Conservation (phyloP, 208 protist genomes). For the Crithidia bombi region DNA sequence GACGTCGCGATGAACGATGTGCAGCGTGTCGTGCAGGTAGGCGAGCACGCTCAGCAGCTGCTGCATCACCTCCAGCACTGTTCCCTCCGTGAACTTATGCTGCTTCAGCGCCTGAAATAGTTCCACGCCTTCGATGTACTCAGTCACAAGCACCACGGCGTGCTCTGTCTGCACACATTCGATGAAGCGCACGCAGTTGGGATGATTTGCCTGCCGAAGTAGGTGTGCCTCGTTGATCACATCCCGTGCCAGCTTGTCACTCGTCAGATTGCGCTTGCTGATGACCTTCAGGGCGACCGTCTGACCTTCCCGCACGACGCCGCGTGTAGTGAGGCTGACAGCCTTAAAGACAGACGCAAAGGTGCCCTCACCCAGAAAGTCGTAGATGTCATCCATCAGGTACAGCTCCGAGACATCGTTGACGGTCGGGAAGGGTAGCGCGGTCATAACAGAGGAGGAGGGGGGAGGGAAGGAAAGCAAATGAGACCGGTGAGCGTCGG, state of each 20-base stretch:
- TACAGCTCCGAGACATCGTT: conserved; percentile 68
- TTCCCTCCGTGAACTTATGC: conserved; percentile 60
- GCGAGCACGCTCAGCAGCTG: conserved; percentile 77
- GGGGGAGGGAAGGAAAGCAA: background rate
- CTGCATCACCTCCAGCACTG: conserved; percentile 63
- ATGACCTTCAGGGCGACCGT: conserved; percentile 86
- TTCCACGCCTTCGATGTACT: conserved; percentile 79
- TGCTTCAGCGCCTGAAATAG: conserved; percentile 73
- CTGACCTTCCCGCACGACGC: conserved; percentile 42
- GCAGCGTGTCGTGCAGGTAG: conserved; percentile 79
- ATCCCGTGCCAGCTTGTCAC: conserved; percentile 69
- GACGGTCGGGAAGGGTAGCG: conserved; percentile 63
- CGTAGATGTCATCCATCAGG: conserved; percentile 78
- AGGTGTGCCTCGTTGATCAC: conserved; percentile 87
- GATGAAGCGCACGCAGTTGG: conserved; percentile 71
- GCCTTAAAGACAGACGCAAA: conserved; percentile 86
- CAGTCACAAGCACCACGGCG: conserved; percentile 89
- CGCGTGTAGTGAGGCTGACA: conserved; percentile 45
- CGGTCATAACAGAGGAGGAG: conserved; percentile 18
- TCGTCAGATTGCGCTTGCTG: conserved; percentile 65
- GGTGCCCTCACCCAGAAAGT: conserved; percentile 83
- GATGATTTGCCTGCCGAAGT: conserved; percentile 60
- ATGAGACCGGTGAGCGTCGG: no score
- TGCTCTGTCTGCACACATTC: conserved; percentile 78
- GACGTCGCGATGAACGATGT: conserved; percentile 87